A percentile compares a stretch with the other conserved stretches of the same genome.
These are phyloP conservation scores for Agaricus sinodeliciosus DNA, from an alignment of 768 basidiomycete species.

Conservation along the genomic window DNA sequence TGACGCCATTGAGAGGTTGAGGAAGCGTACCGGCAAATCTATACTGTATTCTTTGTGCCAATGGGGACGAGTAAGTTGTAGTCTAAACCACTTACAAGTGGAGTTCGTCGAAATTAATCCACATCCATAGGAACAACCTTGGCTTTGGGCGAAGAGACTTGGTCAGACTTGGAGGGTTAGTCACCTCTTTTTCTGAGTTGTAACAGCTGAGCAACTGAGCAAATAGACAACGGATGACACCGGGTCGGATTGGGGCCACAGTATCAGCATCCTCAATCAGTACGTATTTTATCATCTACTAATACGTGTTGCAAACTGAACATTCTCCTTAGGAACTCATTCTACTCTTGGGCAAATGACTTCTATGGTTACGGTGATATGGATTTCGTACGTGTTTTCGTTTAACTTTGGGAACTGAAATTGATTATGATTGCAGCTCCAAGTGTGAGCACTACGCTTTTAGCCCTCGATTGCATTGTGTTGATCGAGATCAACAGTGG, in stretches of 20 bases:
- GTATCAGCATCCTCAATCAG: conserved; percentile 50
- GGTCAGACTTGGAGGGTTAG: conserved; percentile 65
- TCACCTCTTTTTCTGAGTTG: neutral
- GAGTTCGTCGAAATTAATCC: conserved; percentile 18
- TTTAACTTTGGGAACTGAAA: neutral
- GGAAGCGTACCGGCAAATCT: conserved; percentile 39
- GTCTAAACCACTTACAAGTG: neutral
- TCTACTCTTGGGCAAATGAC: conserved; percentile 53
- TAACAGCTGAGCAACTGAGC: neutral
- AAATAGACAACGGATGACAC: conserved; percentile 46
- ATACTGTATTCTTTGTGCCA: conserved; percentile 57
- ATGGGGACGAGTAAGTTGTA: conserved; percentile 53
- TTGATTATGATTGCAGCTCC: conserved; percentile 30
- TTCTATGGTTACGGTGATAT: conserved; percentile 66
- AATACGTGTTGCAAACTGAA: neutral
- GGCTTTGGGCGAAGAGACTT: conserved; percentile 54
- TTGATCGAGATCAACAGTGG: conserved; percentile 32
- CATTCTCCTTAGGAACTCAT: conserved; percentile 44
- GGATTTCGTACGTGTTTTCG: conserved; percentile 42
- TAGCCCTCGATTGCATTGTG: neutral
- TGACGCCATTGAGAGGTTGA: conserved; percentile 44
- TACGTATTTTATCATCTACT: conserved; percentile 17
- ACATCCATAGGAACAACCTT: conserved; percentile 44
- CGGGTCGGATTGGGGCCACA: conserved; percentile 41
- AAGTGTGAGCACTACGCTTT: conserved; percentile 35